Conservation (phyloP, 1,139 yeast species). For the Suhomyces coccinellae region DNA sequence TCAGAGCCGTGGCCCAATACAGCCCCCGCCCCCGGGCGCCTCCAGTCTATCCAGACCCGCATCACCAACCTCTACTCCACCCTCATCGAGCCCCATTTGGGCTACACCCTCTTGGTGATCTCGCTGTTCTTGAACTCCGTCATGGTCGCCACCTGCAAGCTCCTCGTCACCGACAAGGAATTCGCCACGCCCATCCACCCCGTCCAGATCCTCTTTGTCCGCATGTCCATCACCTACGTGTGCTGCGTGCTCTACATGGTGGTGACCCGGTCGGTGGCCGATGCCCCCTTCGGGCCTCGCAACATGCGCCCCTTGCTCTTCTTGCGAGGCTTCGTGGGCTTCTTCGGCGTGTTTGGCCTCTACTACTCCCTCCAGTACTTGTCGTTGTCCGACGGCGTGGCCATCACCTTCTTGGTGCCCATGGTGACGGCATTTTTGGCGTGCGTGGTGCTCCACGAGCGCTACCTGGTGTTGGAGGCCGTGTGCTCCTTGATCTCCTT, state of each 20-base stretch:
- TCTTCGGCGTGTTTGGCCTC: conserved; percentile 73
- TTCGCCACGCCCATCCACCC: conserved; percentile 66
- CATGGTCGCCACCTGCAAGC: conserved; percentile 74
- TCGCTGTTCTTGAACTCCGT: conserved; percentile 73
- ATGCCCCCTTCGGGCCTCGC: conserved; percentile 73
- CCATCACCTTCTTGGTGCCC: conserved; percentile 78
- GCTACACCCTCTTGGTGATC: conserved; percentile 45
- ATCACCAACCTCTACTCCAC: conserved; percentile 5
- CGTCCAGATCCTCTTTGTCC: conserved; percentile 67
- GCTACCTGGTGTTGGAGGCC: conserved; percentile 67
- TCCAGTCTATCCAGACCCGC: not conserved
- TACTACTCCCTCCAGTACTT: conserved; percentile 75
- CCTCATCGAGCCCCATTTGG: conserved; percentile 29
- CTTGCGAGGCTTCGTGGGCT: conserved; percentile 73
- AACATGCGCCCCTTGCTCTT: conserved; percentile 55
- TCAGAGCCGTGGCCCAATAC: conserved; percentile 4
- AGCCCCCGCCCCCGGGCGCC: not conserved
- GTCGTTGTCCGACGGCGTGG: conserved; percentile 73
- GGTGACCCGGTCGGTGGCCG: conserved; percentile 48
- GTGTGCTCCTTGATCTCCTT: conserved; percentile 69
- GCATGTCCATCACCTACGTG: conserved; percentile 72
- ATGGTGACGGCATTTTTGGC: conserved; percentile 77
- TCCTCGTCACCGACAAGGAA: conserved; percentile 63
- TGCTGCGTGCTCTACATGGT: conserved; percentile 59
- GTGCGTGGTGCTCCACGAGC: conserved; percentile 63